Conservation (phyloP, 176 grass and related monocot species). For the Zizania latifolia region DNA sequence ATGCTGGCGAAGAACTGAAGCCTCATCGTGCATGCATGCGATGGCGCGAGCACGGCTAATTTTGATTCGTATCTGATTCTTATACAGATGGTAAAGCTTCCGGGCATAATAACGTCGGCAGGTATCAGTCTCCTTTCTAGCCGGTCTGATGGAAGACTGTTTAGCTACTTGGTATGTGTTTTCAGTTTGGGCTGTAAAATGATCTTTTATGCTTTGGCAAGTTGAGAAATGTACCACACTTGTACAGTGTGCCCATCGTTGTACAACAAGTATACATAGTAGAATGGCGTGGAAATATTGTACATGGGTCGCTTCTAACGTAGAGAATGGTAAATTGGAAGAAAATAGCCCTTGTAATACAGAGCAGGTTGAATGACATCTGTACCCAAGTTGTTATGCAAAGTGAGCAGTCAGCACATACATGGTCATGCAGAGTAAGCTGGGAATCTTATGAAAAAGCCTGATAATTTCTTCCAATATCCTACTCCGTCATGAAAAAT, state of each 20-base stretch:
- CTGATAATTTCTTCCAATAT: not conserved
- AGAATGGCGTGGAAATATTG: not conserved
- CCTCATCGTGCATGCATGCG: not conserved
- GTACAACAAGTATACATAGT: not conserved
- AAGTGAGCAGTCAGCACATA: not conserved
- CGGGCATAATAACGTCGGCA: not conserved
- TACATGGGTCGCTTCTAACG: not conserved
- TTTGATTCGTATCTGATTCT: not conserved
- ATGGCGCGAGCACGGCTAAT: not conserved
- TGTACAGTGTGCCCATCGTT: not conserved
- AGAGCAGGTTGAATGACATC: not conserved
- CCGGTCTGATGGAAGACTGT: too few species aligned
- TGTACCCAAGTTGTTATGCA: not conserved
- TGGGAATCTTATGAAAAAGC: not conserved
- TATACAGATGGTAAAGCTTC: not conserved
- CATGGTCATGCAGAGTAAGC: not conserved
- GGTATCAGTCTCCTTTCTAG: not conserved
- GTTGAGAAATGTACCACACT: not conserved
- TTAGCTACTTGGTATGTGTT: not conserved
- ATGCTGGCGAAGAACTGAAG: conserved; percentile 28
- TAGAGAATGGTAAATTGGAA: not conserved
- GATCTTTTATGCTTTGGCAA: not conserved
- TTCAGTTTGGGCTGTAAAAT: conserved; percentile 1
- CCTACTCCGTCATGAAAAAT: not conserved
- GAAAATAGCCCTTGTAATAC: not conserved